A percentile compares a stretch with the other conserved stretches of the same genome.
Conservation (phyloP, 2,329 filamentous ascomycete species). For the Polytolypa hystricis region DNA sequence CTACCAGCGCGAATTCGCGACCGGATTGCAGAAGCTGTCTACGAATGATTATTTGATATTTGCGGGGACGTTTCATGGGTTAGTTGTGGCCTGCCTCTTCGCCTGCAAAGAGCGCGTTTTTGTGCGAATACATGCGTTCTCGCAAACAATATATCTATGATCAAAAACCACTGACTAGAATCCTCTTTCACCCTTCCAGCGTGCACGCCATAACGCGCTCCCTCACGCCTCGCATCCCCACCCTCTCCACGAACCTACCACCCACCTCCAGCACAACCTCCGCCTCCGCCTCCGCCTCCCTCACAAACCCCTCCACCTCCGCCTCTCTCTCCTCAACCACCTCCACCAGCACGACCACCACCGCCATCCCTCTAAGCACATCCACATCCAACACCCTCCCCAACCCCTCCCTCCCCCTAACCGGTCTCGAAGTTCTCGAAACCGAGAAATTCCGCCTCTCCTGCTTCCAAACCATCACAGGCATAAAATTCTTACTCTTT, state of each 20-base stretch:
- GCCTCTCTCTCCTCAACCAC: constrained; percentile 23
- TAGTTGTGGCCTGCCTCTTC: constrained; percentile 23
- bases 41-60: constrained; percentile 96
- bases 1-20: constrained; percentile 89
- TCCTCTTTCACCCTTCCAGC: constrained; percentile 21
- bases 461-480: constrained; percentile 90
- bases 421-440: constrained; percentile 85
- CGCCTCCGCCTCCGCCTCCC: constrained; percentile 17
- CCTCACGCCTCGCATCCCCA: constrained; percentile 36
- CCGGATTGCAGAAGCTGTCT: constrained; percentile 74
- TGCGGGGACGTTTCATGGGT: constrained; percentile 95
- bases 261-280: constrained; percentile 17
- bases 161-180: too few species aligned
- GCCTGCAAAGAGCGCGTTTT: too few species aligned
- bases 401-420: constrained; percentile 23
- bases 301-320: constrained; percentile 12
- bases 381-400: constrained; percentile 21
- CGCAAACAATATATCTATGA: too few species aligned
- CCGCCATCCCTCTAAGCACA: constrained; percentile 15
- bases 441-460: constrained; percentile 89
- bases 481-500: constrained; percentile 90
- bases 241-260: constrained; percentile 13
- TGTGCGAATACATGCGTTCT: too few species aligned
- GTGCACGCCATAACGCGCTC: constrained; percentile 55
- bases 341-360: constrained; percentile 16